Evolutionary conservation across 2,329 filamentous ascomycete genomes (phyloP), one percentile per base, ranked within the genome.

Genomic region (Pseudopithomyces chartarum): DNA sequence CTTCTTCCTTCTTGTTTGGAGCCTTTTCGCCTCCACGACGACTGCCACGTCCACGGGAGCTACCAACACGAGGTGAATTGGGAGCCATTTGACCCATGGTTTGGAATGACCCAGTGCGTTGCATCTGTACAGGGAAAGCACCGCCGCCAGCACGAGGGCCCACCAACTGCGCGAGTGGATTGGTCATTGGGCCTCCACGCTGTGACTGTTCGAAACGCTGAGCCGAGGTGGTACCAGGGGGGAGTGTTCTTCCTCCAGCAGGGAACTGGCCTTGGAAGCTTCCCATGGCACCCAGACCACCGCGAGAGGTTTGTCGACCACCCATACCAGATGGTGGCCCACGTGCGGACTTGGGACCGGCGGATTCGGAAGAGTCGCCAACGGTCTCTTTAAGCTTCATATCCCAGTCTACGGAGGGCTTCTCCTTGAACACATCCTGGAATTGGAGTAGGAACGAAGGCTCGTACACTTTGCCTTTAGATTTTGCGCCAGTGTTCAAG

Each of bases 381-480:
- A 99, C 76, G 81, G 89, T 83, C 79, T 90, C 88, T 84, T 94
- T 84, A 59, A 99, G 88, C 71, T 95, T 93, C 63, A 89, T 84
- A 72, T 96, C 90, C 86, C 97, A 99, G 72, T 98, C 94, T 42
- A 93, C 78, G 0, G 92, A 96, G 13, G 95, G 95, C 80, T 97
- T 96, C 82, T 99, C 95, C 61, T 92, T 96, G 80, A 97, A 99
- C 19, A 97, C 92, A 67, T 86, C 86, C 80, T 97, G 91, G 84
- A 99, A 99, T 74, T 99, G 95, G 29, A 99, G 84, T 79, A 99
- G 81, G 82, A 99, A 99, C 68, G 90, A 89, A 69, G 93, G 91
- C 79, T 98, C 92, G 77, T 99, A 99, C 76, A 96, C 93, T 82
- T 96, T 96, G 40, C 87, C 89, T 76, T 87, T 90, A 60, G 87